These are phyloP conservation scores for Euphorbia schlechtendalii DNA, from an alignment of 441 rosid species.

Conservation along the genomic window DNA sequence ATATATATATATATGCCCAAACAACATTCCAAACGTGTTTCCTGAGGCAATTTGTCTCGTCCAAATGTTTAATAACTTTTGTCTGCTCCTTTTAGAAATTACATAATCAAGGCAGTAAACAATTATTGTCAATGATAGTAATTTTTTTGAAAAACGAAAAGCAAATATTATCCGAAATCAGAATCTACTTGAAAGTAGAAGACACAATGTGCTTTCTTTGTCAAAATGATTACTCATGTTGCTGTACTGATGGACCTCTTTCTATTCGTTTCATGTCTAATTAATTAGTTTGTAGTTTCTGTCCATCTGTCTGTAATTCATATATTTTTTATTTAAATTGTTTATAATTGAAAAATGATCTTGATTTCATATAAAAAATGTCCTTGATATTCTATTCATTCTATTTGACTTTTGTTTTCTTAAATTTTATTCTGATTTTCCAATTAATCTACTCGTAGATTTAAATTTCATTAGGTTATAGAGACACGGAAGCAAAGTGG, in stretches of 20 bases:
- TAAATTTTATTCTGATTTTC: too few relatives aligned
- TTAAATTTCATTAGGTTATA: too few relatives aligned
- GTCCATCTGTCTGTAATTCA: neutral
- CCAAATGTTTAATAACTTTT: too few relatives aligned
- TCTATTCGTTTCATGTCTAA: neutral
- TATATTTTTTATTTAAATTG: neutral
- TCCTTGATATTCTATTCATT: too few relatives aligned
- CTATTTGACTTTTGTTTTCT: neutral
- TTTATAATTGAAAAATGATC: too few relatives aligned
- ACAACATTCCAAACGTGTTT: too few relatives aligned
- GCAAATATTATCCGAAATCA: neutral
- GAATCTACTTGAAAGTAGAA: neutral
- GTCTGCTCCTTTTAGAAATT: neutral
- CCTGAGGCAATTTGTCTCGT: too few relatives aligned
- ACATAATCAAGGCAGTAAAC: too few relatives aligned
- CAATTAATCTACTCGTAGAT: too few relatives aligned
- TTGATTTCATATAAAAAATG: neutral
- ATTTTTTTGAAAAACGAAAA: neutral
- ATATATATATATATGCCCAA: too few relatives aligned
- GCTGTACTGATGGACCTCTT: slow-evolving; percentile 2
- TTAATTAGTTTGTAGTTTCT: neutral
- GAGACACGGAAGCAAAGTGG: too few relatives aligned
- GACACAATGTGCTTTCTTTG: slow-evolving; percentile 11
- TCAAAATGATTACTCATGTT: neutral
- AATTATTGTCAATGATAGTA: neutral